Evolutionary conservation across 495 filamentous ascomycete genomes (phyloP).

Genomic region (Penicillium longicatenatum): DNA sequence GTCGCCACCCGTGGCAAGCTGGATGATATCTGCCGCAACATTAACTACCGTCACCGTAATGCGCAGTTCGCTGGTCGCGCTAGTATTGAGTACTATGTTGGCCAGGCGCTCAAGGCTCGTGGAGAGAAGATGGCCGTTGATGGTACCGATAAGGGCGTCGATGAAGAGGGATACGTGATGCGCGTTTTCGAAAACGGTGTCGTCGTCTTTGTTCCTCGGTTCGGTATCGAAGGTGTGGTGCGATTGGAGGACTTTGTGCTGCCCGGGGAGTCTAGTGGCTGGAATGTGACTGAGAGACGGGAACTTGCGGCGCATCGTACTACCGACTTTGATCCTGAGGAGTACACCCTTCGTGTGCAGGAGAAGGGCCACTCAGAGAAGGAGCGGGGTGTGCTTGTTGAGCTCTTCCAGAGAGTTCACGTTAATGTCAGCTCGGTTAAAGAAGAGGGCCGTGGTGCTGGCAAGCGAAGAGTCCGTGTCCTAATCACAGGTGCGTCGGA

Average conservation of each 20-base stretch:
- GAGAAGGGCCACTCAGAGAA: conserved; percentile 49
- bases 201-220: conserved; percentile 91
- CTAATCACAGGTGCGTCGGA: conserved; percentile 31
- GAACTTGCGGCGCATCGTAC: conserved; percentile 52
- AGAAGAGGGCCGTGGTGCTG: conserved; percentile 77
- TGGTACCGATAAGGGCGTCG: conserved; percentile 47
- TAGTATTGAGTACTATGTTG: conserved; percentile 95
- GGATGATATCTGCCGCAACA: conserved; percentile 93
- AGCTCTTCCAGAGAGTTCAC: conserved; percentile 85
- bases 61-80: conserved; percentile 93
- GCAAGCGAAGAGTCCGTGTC: conserved; percentile 72
- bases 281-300: conserved; percentile 39
- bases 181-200: conserved; percentile 96
- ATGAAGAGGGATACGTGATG: conserved; percentile 94
- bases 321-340: conserved; percentile 78
- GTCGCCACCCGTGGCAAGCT: conserved; percentile 74
- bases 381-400: conserved; percentile 60
- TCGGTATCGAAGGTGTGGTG: conserved; percentile 92
- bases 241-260: conserved; percentile 78
- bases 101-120: conserved; percentile 87
- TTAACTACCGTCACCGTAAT: conserved; percentile 96
- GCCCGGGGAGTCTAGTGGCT: conserved; percentile 56
- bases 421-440: conserved; percentile 89
- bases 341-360: conserved; percentile 66
- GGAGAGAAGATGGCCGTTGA: conserved; percentile 51